Evolutionary conservation across 2,329 filamentous ascomycete species (phyloP), one percentile per base, ranked within the genome.

Genomic region (Pseudomassariella vexata): DNA sequence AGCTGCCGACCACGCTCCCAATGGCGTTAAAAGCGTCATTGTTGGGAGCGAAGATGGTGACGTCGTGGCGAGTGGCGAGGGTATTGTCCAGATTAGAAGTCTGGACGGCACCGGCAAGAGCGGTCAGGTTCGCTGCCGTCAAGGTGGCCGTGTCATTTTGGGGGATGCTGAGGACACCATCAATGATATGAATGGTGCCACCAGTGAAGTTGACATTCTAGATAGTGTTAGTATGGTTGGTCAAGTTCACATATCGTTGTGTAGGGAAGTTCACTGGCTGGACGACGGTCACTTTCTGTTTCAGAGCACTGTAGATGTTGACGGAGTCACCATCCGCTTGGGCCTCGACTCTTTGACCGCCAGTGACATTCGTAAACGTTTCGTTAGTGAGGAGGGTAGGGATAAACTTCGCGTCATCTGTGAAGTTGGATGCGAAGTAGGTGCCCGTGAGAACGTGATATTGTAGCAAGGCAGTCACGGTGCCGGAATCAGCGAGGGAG

Each of bases 41-140:
- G 48, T 60, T 66, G 2, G 80, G 79, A 1, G 71, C 76, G 41
- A 85, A 83, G 39, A 84, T 63, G 34, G 80, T 84, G 23, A 83
- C 42, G 46, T 77, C 63, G 18, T 47, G 44, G 7, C 57, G 47
- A 3, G 39, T 42, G 44, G 65, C 54, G 20, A 77, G 50, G 7
- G 56, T 49, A 5, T 56, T 44, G 14, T 60, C 54, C 9, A 75
- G 56, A 17, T 61, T 59, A 8, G 63, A 57, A 2, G 55, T 49
- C 24, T 53, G 55, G 24, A 78, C 53, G 6, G 72, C 64, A 16
- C 68, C 63, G 15, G 65, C 53, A 8, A 63, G 52, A 5, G 66
- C 59, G 4, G 65, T 70, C 17, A 72, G 54, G 22, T 68, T 65
- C 5, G 59, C 54, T 7, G 53, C 46, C 1, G 56, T 35, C 2